These are phyloP conservation scores for Paradendryphiella salina DNA, from an alignment of 2,329 filamentous ascomycete genomes.

Conservation along the genomic window DNA sequence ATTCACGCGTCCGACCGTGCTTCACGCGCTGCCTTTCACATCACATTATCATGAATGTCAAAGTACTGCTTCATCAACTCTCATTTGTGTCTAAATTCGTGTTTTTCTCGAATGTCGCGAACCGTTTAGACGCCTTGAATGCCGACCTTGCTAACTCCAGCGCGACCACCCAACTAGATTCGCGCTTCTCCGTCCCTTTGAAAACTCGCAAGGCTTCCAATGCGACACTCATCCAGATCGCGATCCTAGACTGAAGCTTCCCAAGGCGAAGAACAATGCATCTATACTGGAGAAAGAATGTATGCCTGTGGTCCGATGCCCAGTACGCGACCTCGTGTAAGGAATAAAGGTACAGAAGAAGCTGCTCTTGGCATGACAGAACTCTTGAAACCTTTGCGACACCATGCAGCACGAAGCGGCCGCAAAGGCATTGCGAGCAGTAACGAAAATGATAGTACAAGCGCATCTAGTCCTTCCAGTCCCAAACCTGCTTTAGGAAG, in stretches of 20 bases:
- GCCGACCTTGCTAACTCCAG: conserved; percentile 13
- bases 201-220: background rate
- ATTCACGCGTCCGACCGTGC: background rate
- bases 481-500: conserved; percentile 94
- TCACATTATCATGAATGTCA: background rate
- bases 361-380: conserved; percentile 19
- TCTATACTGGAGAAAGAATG: conserved; percentile 11
- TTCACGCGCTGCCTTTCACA: background rate
- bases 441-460: conserved; percentile 1
- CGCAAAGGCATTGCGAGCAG: background rate
- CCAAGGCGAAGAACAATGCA: conserved; percentile 7
- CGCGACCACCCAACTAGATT: background rate
- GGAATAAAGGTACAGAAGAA: conserved; percentile 5
- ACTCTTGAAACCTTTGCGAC: conserved; percentile 16
- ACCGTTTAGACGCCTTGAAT: conserved; percentile 38
- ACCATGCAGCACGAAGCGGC: conserved; percentile 2
- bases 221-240: background rate
- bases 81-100: conserved; percentile 14
- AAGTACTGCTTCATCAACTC: background rate
- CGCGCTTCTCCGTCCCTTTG: background rate
- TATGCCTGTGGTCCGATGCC: conserved; percentile 32
- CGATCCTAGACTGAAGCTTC: background rate
- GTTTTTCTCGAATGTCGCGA: conserved; percentile 19
- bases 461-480: conserved; percentile 72
- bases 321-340: conserved; percentile 39